phyloP scores from a whole-genome alignment of 2,329 filamentous ascomycete species.

The Waltergamsia citrina region DNA sequence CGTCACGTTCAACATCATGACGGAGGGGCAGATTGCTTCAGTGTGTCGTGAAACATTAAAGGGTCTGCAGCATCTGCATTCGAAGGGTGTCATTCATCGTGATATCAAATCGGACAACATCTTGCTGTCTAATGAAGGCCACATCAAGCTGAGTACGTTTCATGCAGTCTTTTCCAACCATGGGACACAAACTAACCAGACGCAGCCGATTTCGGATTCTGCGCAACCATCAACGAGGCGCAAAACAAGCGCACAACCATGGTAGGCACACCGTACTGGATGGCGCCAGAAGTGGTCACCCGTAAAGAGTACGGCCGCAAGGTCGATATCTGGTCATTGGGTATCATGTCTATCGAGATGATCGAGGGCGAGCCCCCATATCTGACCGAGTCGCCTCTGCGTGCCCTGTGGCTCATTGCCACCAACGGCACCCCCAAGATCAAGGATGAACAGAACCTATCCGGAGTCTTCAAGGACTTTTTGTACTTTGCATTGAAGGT shows the following conservation, averaged over 20 bases:
- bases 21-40: slow-evolving; percentile 90
- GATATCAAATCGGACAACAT: slow-evolving; percentile 99
- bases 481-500: slow-evolving; percentile 89
- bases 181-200: not conserved
- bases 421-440: slow-evolving; percentile 93
- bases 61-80: slow-evolving; percentile 90
- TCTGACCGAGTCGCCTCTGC: slow-evolving; percentile 85
- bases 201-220: slow-evolving; percentile 96
- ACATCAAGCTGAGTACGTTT: slow-evolving; percentile 88
- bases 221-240: slow-evolving; percentile 93
- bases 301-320: slow-evolving; percentile 97
- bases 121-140: slow-evolving; percentile 82
- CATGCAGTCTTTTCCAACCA: not conserved
- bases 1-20: slow-evolving; percentile 99
- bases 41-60: slow-evolving; percentile 90
- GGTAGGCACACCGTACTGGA: slow-evolving; percentile 99
- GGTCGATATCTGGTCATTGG: slow-evolving; percentile 96
- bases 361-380: slow-evolving; percentile 98
- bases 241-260: slow-evolving; percentile 98
- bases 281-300: slow-evolving; percentile 97
- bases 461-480: slow-evolving; percentile 80
- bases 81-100: slow-evolving; percentile 94
- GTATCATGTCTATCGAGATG: slow-evolving; percentile 99
- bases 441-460: slow-evolving; percentile 82
- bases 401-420: slow-evolving; percentile 90